Evolutionary conservation across 768 basidiomycete species (phyloP).

Genomic region (Tulasnella sp.): DNA sequence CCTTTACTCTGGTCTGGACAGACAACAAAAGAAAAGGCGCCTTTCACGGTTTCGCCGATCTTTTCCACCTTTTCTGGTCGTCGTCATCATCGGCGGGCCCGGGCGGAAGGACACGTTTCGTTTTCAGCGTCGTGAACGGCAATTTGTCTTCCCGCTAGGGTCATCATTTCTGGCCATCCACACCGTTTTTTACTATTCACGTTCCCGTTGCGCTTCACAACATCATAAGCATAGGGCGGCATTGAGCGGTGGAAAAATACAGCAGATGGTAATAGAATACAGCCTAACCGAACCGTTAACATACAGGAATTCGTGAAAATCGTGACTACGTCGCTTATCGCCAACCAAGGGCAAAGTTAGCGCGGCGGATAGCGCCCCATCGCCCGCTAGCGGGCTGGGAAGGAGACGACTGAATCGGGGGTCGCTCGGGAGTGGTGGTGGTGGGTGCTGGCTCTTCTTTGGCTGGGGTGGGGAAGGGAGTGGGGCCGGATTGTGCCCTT

Average conservation of each 20-base stretch:
- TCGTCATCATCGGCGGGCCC: background rate
- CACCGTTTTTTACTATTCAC: background rate
- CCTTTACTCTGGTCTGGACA: background rate
- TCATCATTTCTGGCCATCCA: background rate
- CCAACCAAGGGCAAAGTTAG: background rate
- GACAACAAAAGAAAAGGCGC: background rate
- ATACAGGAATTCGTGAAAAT: background rate
- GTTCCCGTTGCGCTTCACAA: background rate
- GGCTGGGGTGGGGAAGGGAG: background rate
- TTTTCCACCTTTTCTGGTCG: background rate
- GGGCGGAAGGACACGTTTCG: background rate
- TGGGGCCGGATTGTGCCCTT: background rate
- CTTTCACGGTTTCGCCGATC: background rate
- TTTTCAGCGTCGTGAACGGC: background rate
- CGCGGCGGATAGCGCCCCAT: background rate
- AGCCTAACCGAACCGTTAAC: background rate
- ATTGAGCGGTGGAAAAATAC: background rate
- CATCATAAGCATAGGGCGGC: background rate
- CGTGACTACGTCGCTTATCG: constrained; percentile 1
- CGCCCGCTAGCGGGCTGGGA: background rate
- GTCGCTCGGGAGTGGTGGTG: background rate
- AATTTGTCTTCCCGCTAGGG: background rate
- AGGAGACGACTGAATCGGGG: background rate
- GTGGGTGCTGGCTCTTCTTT: background rate
- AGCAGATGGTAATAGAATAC: background rate